Percentiles rank a stretch among this genome's conserved stretches.
phyloP scores from a whole-genome alignment of 1,139 yeast genomes.

The Suhomyces guaymorum region DNA sequence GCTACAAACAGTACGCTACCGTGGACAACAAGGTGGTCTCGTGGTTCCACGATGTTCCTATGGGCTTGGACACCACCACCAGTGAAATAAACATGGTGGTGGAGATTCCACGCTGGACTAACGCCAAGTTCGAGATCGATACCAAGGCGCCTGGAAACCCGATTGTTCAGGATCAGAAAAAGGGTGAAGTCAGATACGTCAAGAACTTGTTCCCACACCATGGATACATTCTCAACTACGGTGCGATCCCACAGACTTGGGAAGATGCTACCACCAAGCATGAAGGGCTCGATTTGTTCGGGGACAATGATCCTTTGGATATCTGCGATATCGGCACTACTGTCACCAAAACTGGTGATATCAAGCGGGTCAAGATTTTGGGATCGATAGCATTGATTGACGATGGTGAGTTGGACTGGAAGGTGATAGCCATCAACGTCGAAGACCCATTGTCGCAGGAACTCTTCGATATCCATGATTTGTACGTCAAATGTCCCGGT shows the following conservation, averaged over 20 bases:
- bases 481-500: slow-evolving; percentile 75
- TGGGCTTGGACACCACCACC: slow-evolving; percentile 62
- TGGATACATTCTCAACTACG: slow-evolving; percentile 90
- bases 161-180: slow-evolving; percentile 81
- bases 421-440: slow-evolving; percentile 73
- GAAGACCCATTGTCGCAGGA: slow-evolving; percentile 76
- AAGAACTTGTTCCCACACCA: slow-evolving; percentile 87
- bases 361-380: slow-evolving; percentile 77
- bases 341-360: slow-evolving; percentile 71
- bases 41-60: slow-evolving; percentile 76
- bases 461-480: slow-evolving; percentile 74
- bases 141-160: slow-evolving; percentile 72
- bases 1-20: slow-evolving; percentile 36
- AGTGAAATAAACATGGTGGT: slow-evolving; percentile 81
- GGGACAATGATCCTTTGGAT: slow-evolving; percentile 91
- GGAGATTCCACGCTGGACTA: slow-evolving; percentile 90
- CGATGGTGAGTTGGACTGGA: slow-evolving; percentile 96
- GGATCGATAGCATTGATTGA: slow-evolving; percentile 88
- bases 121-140: slow-evolving; percentile 83
- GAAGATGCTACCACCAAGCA: slow-evolving; percentile 75
- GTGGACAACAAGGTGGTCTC: slow-evolving; percentile 65
- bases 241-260: slow-evolving; percentile 96
- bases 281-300: slow-evolving; percentile 78
- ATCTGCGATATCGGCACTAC: slow-evolving; percentile 85
- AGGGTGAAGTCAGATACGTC: slow-evolving; percentile 80